Percentiles rank a stretch among this genome's conserved stretches.
Conservation (phyloP, 768 basidiomycete genomes). For the Leucosporidium creatinivorum region DNA sequence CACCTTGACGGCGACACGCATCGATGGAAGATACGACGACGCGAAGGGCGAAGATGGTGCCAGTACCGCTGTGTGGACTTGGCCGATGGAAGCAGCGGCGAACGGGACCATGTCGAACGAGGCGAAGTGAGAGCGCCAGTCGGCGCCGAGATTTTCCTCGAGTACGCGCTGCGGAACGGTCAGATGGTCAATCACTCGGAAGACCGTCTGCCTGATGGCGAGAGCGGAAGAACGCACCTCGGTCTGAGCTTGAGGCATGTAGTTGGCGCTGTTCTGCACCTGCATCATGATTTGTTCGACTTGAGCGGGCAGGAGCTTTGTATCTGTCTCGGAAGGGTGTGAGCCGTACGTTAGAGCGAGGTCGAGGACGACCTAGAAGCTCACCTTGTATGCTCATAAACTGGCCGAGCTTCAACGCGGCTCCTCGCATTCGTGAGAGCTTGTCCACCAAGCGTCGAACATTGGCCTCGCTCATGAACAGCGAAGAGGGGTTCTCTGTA, state of each 20-base stretch:
- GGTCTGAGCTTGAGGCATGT: constrained; percentile 99
- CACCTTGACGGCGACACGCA: constrained; percentile 57
- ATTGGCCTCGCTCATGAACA: constrained; percentile 88
- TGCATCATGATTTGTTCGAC: constrained; percentile 78
- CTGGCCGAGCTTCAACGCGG: constrained; percentile 91
- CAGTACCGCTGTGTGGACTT: constrained; percentile 75
- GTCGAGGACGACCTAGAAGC: constrained; percentile 8
- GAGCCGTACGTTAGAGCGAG: background rate
- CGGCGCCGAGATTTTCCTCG: constrained; percentile 59
- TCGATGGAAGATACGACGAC: constrained; percentile 35
- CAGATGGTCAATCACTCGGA: fast-evolving
- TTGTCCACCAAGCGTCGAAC: constrained; percentile 81
- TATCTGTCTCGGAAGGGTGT: constrained; percentile 52
- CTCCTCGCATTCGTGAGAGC: constrained; percentile 90
- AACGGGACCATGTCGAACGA: constrained; percentile 80
- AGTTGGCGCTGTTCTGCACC: constrained; percentile 92
- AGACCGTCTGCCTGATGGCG: too few relatives aligned
- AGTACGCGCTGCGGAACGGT: constrained; percentile 58
- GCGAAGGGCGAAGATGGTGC: constrained; percentile 48
- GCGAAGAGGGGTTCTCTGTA: constrained; percentile 44
- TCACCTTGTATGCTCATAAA: constrained; percentile 92
- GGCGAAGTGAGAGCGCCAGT: constrained; percentile 65
- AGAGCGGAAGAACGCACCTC: constrained; percentile 52
- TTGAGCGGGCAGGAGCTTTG: constrained; percentile 76
- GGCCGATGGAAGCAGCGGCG: constrained; percentile 93